A percentile compares a stretch with the other conserved stretches of the same genome.
Evolutionary conservation across 2,329 filamentous ascomycete genomes (phyloP).

Genomic region (Epicoccum nigrum): DNA sequence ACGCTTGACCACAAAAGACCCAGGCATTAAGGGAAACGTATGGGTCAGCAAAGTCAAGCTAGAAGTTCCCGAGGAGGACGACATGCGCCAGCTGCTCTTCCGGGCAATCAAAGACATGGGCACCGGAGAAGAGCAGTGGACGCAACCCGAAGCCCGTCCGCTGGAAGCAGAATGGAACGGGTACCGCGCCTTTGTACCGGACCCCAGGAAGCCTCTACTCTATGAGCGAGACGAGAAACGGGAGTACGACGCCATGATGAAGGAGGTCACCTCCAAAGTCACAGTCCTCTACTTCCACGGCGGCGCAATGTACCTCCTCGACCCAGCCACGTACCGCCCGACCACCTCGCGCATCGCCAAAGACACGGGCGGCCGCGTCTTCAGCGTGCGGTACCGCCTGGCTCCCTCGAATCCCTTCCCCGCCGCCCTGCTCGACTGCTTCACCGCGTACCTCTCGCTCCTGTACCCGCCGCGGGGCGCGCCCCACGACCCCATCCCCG

Average conservation of each 20-base stretch:
- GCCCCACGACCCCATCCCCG: constrained; percentile 68
- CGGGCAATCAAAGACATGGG: constrained; percentile 63
- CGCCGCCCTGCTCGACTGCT: constrained; percentile 72
- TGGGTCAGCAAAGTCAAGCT: constrained; percentile 79
- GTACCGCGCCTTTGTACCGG: constrained; percentile 62
- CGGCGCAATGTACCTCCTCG: constrained; percentile 74
- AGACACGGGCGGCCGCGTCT: constrained; percentile 69
- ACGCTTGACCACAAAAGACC: constrained; percentile 64
- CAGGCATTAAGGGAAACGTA: constrained; percentile 75
- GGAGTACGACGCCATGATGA: constrained; percentile 71
- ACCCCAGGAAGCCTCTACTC: constrained; percentile 57
- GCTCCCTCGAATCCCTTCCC: constrained; percentile 79
- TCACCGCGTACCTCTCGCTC: constrained; percentile 74
- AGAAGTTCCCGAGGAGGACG: constrained; percentile 62
- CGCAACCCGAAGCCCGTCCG: constrained; percentile 58
- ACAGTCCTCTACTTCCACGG: constrained; percentile 79
- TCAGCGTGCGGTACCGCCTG: constrained; percentile 76
- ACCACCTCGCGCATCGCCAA: constrained; percentile 67
- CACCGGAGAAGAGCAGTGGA: constrained; percentile 40
- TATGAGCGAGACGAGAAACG: constrained; percentile 63
- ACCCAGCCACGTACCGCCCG: constrained; percentile 70
- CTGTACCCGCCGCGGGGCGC: constrained; percentile 73
- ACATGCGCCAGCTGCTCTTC: constrained; percentile 61
- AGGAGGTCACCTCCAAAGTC: constrained; percentile 66
- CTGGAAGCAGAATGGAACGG: constrained; percentile 80